Base-by-base conservation (phyloP, 2,329 filamentous ascomycete species). In the Neospermospora avenae region DNA sequence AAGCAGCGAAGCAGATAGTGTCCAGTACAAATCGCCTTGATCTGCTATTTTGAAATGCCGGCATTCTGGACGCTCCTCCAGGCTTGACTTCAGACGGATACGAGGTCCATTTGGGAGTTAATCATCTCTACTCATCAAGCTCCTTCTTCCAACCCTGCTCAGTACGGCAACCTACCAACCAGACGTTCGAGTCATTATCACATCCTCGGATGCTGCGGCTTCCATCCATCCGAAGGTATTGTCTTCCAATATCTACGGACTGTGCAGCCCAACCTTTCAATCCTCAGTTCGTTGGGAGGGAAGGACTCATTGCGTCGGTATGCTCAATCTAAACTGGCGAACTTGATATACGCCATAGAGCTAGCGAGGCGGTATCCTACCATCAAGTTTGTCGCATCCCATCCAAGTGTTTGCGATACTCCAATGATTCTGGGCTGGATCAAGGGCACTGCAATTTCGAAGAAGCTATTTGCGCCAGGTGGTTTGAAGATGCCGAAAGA, bases 271-370 rank as follows among this genome's bases (percentile, higher is more conserved):
- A 58, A 58, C 22, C 24, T 63, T 16, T 35, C 35, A 13, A 34
- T 46, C 14, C 31, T 59, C 13, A 45, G 44, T 3, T 46, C 41
- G 4, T 20, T 58, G n/a, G 48, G 57, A 31, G 44, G 44, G 14
- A 53, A 42, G 18, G 35, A 54, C 20, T 54, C 51, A 13, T 45
- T 42, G 48, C 57, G 53, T 55, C 57, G 57, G 49, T 78, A 78
- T 63, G 78, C 75, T 0, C 76, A 79, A 60, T 74, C 72, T 57
- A 81, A 81, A 67, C 68, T 81, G 4, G 79, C 80, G 0, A 77
- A 80, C 61, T 63, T 80, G 3, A 67, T 80, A 2, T 79, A 76
- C 64, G 71, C 75, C 3, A 67, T 69, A 6, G 73, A 77, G 52
- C 64, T 81, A 4, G 74, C 76, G 2, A 61, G 67, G 37, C 73